phyloP scores from a whole-genome alignment of 306 rosid species.

The Dicorynia guianensis region DNA sequence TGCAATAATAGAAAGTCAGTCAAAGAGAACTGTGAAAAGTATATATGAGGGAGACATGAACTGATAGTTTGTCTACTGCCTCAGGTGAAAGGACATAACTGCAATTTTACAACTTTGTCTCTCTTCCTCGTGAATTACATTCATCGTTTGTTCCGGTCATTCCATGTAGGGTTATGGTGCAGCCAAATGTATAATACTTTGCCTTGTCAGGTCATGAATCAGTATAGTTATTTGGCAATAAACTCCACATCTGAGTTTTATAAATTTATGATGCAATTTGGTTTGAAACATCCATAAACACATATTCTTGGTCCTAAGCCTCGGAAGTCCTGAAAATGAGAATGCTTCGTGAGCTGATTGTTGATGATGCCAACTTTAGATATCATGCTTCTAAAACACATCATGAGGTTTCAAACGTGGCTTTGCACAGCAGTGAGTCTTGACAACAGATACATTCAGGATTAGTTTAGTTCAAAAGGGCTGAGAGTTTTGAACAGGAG shows the following conservation, averaged over 20 bases:
- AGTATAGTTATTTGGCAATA: neutral
- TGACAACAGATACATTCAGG: neutral
- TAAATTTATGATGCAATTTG: conserved; percentile 1
- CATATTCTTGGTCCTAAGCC: neutral
- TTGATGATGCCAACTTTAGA: neutral
- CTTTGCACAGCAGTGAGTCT: too few species aligned
- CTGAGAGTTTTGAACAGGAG: too few species aligned
- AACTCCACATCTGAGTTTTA: neutral
- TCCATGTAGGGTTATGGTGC: conserved; percentile 17
- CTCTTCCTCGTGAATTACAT: neutral
- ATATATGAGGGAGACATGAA: neutral
- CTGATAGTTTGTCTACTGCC: conserved; percentile 39
- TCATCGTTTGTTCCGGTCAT: neutral
- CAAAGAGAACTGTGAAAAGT: too few species aligned
- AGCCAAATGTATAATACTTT: neutral
- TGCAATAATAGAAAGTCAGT: neutral
- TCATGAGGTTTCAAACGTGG: too few species aligned
- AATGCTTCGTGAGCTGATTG: neutral
- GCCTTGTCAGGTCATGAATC: neutral
- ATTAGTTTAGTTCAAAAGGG: too few species aligned
- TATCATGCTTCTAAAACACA: too few species aligned
- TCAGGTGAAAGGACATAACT: neutral
- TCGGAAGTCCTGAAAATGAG: neutral
- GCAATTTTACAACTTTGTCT: conserved; percentile 21
- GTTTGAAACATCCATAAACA: neutral